A percentile compares a stretch with the other conserved stretches of the same genome.
phyloP scores from a whole-genome alignment of 2,329 filamentous ascomycete genomes.

The Mariannaea elegans region DNA sequence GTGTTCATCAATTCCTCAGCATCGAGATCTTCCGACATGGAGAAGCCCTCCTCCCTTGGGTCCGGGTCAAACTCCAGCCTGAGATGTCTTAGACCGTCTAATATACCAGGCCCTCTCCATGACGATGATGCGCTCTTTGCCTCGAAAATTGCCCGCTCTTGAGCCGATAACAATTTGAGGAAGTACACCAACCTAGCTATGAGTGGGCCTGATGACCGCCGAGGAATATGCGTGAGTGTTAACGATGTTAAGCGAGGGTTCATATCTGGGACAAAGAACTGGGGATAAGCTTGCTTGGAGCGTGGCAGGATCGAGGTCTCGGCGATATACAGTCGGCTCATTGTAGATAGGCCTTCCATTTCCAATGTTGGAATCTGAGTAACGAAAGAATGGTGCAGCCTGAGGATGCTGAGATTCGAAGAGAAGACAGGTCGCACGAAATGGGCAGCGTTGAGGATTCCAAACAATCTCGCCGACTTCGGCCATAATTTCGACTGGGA shows the following conservation, averaged over 20 bases:
- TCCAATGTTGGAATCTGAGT: conserved; percentile 61
- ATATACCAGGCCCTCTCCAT: conserved; percentile 52
- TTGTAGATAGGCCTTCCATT: conserved; percentile 47
- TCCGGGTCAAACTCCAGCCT: conserved; percentile 63
- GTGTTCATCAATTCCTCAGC: conserved; percentile 54
- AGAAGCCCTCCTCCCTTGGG: conserved; percentile 47
- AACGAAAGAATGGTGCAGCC: conserved; percentile 68
- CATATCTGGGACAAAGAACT: conserved; percentile 61
- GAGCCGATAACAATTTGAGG: conserved; percentile 55
- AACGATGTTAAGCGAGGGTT: conserved; percentile 64
- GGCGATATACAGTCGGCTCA: conserved; percentile 51
- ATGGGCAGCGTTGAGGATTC: conserved; percentile 56
- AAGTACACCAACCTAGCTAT: conserved; percentile 59
- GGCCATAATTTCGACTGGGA: conserved; percentile 37
- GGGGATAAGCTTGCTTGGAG: conserved; percentile 57
- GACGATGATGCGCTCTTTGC: conserved; percentile 32
- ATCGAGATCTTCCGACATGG: conserved; percentile 48
- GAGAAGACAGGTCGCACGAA: conserved; percentile 62
- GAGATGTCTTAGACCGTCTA: conserved; percentile 63
- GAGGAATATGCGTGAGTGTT: conserved; percentile 63
- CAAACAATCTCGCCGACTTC: conserved; percentile 47
- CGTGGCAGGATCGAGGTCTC: conserved; percentile 55
- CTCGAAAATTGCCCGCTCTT: conserved; percentile 57
- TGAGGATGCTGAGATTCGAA: conserved; percentile 61
- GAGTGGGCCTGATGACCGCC: conserved; percentile 60